Base-by-base conservation (phyloP, 2,329 filamentous ascomycete species). In the Sordariomycetes sp. region DNA sequence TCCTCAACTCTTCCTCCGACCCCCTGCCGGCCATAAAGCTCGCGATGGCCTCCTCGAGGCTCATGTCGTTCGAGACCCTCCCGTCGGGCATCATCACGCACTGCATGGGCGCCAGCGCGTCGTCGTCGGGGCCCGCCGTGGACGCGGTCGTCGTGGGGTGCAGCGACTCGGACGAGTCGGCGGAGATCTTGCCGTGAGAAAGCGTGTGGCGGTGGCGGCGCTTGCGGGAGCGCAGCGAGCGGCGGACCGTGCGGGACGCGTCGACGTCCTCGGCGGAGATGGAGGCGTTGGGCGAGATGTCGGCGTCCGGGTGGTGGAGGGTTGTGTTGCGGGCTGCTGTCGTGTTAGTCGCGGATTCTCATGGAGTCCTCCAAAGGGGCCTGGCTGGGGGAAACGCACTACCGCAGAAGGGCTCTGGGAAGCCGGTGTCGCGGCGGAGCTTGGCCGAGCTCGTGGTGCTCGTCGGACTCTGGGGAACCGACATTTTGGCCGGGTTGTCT, bases 251-350 rank as follows among this genome's bases (percentile, higher is more conserved):
- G 54, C 70, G 71, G 25, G 70, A 68, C 1, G 76, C 69, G 57
- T 76, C 72, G 52, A 82, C 69, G 61, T 85, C 80, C 57, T 79
- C 76, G 58, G 79, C 75, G 46, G 76, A 76, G 60, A 87, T 81
- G 64, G 72, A 77, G 52, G 82, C 83, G 61, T 81, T 75, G 54
- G 77, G 76, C 16, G 76, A 79, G 7, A 80, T 74, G 63, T 84
- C 76, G 59, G 83, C 83, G 20, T 84, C 81, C 24, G 83, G 83
- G 60, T 86, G 82, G 22, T 79, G 80, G 18, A 82, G 72, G 2
- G 82, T 83, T 87, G 64, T 32, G 28, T 84, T 86, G 61, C 77
- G 74, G 53, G 68, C 78, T 78, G 40, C 3, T 46, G 40, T 46
- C n/a, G n/a, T 14, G 18, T n/a, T 43, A 16, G 37, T 43, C 37